Percentiles rank a stretch among this genome's conserved stretches.
These are phyloP conservation scores for Cladobotryum mycophilum DNA, from an alignment of 2,329 filamentous ascomycete genomes.

Conservation along the genomic window DNA sequence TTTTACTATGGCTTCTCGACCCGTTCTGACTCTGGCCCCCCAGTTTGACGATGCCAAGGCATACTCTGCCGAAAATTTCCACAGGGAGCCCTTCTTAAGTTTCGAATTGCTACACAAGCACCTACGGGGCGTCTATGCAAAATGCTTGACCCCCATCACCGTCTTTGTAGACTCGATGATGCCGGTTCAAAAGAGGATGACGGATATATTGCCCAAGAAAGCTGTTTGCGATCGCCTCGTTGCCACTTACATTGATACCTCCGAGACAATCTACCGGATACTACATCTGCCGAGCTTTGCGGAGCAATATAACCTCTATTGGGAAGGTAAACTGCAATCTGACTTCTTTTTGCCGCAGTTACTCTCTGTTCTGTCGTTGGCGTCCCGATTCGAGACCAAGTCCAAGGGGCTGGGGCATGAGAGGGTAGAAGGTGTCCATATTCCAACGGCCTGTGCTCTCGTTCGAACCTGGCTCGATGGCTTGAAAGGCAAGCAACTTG, in stretches of 20 bases:
- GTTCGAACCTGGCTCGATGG: conserved; percentile 49
- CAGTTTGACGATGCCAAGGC: conserved; percentile 50
- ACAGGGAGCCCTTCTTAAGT: conserved; percentile 36
- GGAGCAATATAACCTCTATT: conserved; percentile 45
- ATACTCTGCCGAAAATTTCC: conserved; percentile 36
- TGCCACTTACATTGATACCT: conserved; percentile 42
- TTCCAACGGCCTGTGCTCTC: conserved; percentile 50
- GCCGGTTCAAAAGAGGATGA: conserved; percentile 52
- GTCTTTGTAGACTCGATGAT: conserved; percentile 55
- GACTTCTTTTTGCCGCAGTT: conserved; percentile 50
- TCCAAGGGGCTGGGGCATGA: conserved; percentile 46
- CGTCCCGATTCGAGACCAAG: conserved; percentile 46
- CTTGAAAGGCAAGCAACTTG: conserved; percentile 45
- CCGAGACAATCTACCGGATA: conserved; percentile 48
- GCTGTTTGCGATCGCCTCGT: conserved; percentile 46
- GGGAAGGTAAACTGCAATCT: conserved; percentile 40
- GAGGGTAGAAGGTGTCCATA: conserved; percentile 48
- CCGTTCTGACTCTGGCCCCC: conserved; percentile 2
- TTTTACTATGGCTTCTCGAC: neutral
- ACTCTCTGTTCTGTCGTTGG: conserved; percentile 46
- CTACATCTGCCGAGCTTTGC: conserved; percentile 47
- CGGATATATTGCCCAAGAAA: conserved; percentile 47
- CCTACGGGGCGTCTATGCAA: conserved; percentile 42
- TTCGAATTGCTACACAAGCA: conserved; percentile 43
- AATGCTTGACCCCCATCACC: conserved; percentile 43